A percentile compares a stretch with the other conserved stretches of the same genome.
Evolutionary conservation across 2,329 filamentous ascomycete genomes (phyloP).

Genomic region (Alternaria angustiovoidea): DNA sequence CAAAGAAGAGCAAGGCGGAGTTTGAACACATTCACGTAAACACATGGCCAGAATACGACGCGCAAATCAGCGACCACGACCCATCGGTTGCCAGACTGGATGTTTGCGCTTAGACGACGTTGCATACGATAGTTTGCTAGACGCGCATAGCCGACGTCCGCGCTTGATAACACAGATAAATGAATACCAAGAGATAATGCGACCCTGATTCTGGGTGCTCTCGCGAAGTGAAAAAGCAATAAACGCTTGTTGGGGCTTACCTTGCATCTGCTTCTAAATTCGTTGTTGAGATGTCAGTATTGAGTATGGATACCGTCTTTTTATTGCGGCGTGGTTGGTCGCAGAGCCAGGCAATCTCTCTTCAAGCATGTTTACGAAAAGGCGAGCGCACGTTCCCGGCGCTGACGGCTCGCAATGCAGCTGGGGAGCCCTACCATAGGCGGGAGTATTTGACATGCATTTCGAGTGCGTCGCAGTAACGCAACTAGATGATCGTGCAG

Average conservation of each 20-base stretch:
- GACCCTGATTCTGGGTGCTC: conserved; percentile 1
- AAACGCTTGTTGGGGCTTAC: not conserved
- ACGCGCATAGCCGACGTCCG: conserved; percentile 9
- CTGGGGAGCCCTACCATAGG: conserved; percentile 6
- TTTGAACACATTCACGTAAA: conserved; percentile 77
- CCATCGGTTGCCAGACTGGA: conserved; percentile 71
- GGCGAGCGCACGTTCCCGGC: conserved; percentile 5
- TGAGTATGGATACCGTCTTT: conserved; percentile 11
- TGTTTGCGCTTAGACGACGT: conserved; percentile 57
- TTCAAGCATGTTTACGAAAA: not conserved
- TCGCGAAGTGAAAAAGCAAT: not conserved
- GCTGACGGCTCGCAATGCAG: conserved; percentile 5
- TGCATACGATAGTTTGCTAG: conserved; percentile 3
- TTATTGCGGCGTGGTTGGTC: conserved; percentile 24
- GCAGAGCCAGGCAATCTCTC: conserved; percentile 2
- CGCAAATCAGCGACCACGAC: conserved; percentile 73
- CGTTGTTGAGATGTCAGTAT: conserved; percentile 12
- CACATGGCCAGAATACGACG: conserved; percentile 68
- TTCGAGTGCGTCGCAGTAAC: conserved; percentile 12
- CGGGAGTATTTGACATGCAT: conserved; percentile 11
- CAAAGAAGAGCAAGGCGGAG: conserved; percentile 46
- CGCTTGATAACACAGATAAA: not conserved
- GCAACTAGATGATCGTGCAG: conserved; percentile 21
- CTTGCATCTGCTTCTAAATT: not conserved
- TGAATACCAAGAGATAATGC: conserved; percentile 4